Percentiles rank a stretch among this genome's conserved stretches.
Conservation (phyloP, 2,329 filamentous ascomycete species). For the Penicillium occitanis region DNA sequence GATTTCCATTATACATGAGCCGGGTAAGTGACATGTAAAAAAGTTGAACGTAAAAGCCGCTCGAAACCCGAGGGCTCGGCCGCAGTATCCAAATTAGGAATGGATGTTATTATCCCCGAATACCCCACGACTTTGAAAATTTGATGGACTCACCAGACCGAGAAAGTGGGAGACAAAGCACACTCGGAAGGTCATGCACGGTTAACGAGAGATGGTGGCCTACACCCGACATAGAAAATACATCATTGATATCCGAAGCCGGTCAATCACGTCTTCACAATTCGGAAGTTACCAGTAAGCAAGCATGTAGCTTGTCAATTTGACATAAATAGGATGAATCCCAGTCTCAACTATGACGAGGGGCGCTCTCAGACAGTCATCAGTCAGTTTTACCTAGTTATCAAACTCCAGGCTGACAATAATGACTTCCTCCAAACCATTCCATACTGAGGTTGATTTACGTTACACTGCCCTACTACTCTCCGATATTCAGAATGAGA, state of each 20-base stretch:
- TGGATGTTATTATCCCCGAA: neutral
- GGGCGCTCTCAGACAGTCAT: too few species aligned
- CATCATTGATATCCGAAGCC: neutral
- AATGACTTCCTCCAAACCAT: neutral
- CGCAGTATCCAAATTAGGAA: neutral
- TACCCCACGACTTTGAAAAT: too few species aligned
- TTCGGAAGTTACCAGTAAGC: neutral
- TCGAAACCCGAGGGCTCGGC: neutral
- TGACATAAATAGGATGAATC: neutral
- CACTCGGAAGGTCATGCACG: neutral
- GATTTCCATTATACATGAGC: neutral
- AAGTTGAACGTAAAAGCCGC: neutral
- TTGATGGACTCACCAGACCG: neutral
- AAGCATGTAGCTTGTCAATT: neutral
- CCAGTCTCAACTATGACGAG: too few species aligned
- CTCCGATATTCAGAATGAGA: slow-evolving; percentile 5
- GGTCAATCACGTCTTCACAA: neutral
- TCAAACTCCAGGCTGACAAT: neutral
- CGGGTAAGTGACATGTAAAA: neutral
- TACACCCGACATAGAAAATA: neutral
- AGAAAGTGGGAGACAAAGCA: neutral
- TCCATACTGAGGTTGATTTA: slow-evolving; percentile 1
- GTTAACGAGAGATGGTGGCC: neutral
- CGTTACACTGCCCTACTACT: slow-evolving; percentile 1
- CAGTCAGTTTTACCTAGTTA: neutral